Conservation (phyloP, 805 yeast species). For the Yamadazyma scolyti region DNA sequence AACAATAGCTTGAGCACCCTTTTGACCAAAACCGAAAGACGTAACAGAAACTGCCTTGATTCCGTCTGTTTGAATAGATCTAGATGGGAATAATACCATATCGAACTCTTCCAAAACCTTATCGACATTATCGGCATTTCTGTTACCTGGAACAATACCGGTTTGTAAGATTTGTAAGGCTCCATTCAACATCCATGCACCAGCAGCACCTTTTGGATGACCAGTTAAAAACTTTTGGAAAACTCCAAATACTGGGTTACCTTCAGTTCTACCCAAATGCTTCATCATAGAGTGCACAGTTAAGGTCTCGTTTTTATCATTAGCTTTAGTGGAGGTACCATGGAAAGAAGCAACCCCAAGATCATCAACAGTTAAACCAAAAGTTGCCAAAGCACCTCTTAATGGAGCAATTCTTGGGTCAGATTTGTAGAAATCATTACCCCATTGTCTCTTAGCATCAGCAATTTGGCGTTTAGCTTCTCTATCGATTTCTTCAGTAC, state of each 20-base stretch:
- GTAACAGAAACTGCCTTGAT: slow-evolving; percentile 95
- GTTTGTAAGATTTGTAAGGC: slow-evolving; percentile 87
- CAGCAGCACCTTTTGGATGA: slow-evolving; percentile 99
- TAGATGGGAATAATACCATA: slow-evolving; percentile 90
- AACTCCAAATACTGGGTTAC: slow-evolving; percentile 96
- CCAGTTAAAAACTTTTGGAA: slow-evolving; percentile 99
- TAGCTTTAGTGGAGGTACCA: slow-evolving; percentile 98
- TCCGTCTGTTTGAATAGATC: slow-evolving; percentile 92
- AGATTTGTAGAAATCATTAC: slow-evolving; percentile 86
- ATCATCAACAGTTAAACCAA: slow-evolving; percentile 90
- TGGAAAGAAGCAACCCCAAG: slow-evolving; percentile 97
- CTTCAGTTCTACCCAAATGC: slow-evolving; percentile 94
- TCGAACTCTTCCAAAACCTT: slow-evolving; percentile 75
- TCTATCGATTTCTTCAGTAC: slow-evolving; percentile 80
- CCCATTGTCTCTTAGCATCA: slow-evolving; percentile 91
- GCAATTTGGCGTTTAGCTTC: slow-evolving; percentile 82
- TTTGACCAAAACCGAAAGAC: slow-evolving; percentile 99
- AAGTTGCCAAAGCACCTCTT: slow-evolving; percentile 95
- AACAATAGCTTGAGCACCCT: slow-evolving; percentile 94
- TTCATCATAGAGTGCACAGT: slow-evolving; percentile 89
- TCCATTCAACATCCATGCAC: slow-evolving; percentile 99
- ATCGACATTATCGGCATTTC: slow-evolving; percentile 97
- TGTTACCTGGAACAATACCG: slow-evolving; percentile 97
- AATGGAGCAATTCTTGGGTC: slow-evolving; percentile 96
- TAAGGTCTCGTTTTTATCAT: slow-evolving; percentile 95